A percentile compares a stretch with the other conserved stretches of the same genome.
phyloP scores from a whole-genome alignment of 176 grass and related monocot genomes.

The Musa acuminata region DNA sequence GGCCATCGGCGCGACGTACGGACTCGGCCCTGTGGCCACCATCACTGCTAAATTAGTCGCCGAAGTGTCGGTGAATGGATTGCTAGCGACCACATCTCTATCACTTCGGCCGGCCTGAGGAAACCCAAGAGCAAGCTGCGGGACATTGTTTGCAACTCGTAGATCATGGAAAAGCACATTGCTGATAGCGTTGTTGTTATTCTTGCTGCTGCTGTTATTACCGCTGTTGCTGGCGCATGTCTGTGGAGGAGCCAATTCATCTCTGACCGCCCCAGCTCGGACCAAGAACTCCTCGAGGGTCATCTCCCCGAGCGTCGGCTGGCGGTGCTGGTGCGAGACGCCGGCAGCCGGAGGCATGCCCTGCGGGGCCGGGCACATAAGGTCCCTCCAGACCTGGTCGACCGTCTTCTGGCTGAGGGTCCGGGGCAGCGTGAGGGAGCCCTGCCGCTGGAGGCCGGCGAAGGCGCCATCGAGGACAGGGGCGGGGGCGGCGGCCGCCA shows the following conservation, averaged over 20 bases:
- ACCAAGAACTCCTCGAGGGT: conserved; percentile 88
- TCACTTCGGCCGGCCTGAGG: neutral
- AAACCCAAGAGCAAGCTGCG: conserved; percentile 4
- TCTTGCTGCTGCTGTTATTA: conserved; percentile 19
- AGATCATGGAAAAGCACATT: conserved; percentile 37
- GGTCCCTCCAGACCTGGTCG: conserved; percentile 75
- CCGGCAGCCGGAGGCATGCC: neutral
- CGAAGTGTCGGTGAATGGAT: conserved; percentile 23
- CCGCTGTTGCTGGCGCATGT: conserved; percentile 8
- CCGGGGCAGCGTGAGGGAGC: conserved; percentile 62
- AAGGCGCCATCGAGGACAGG: neutral
- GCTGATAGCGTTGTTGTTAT: conserved; percentile 24
- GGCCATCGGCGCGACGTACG: neutral
- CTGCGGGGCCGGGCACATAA: conserved; percentile 21
- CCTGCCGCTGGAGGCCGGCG: conserved; percentile 51
- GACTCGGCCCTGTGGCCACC: neutral
- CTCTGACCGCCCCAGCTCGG: conserved; percentile 59
- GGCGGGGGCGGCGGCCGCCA: conserved; percentile 25
- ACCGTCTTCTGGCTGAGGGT: conserved; percentile 79
- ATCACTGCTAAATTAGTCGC: conserved; percentile 2
- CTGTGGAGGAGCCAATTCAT: conserved; percentile 18
- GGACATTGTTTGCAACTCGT: neutral
- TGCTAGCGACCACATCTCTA: neutral
- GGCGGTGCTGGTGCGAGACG: conserved; percentile 19
- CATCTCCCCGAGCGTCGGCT: conserved; percentile 76